These are phyloP conservation scores for Akanthomyces dipterigenus DNA, from an alignment of 2,329 filamentous ascomycete genomes.

Conservation along the genomic window DNA sequence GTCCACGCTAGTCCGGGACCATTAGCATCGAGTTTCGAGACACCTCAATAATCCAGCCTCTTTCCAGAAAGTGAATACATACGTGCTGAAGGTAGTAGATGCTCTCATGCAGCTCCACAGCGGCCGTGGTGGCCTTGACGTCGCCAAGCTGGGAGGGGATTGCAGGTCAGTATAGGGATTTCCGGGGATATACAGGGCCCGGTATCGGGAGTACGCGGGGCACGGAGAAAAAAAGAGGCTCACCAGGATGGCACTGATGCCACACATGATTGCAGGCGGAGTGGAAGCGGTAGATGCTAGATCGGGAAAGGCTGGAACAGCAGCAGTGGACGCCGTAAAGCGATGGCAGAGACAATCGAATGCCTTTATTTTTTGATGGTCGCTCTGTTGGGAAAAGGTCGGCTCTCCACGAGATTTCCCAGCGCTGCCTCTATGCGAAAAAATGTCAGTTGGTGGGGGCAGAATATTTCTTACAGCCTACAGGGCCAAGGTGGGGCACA, in stretches of 20 bases:
- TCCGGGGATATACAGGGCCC: slow-evolving; percentile 1
- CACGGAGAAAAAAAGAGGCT: background rate
- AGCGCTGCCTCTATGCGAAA: slow-evolving; percentile 5
- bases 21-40: slow-evolving; percentile 13
- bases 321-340: slow-evolving; percentile 2
- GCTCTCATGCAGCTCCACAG: slow-evolving; percentile 62
- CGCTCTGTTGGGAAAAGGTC: background rate
- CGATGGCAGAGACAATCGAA: background rate
- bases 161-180: background rate
- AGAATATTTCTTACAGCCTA: background rate
- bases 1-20: slow-evolving; percentile 53
- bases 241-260: slow-evolving; percentile 9
- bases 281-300: background rate
- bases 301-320: background rate
- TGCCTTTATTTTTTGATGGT: background rate
- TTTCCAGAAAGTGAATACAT: slow-evolving; percentile 14
- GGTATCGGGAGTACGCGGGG: slow-evolving; percentile 5
- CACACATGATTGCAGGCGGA: slow-evolving; percentile 3
- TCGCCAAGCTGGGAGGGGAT: slow-evolving; percentile 24
- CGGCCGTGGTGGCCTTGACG: slow-evolving; percentile 36
- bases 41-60: background rate
- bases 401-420: background rate
- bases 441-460: background rate
- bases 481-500: background rate
- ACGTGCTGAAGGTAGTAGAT: slow-evolving; percentile 61